A percentile compares a stretch with the other conserved stretches of the same genome.
phyloP scores from a whole-genome alignment of 345 rosid species.

The Eucalyptus marginata region DNA sequence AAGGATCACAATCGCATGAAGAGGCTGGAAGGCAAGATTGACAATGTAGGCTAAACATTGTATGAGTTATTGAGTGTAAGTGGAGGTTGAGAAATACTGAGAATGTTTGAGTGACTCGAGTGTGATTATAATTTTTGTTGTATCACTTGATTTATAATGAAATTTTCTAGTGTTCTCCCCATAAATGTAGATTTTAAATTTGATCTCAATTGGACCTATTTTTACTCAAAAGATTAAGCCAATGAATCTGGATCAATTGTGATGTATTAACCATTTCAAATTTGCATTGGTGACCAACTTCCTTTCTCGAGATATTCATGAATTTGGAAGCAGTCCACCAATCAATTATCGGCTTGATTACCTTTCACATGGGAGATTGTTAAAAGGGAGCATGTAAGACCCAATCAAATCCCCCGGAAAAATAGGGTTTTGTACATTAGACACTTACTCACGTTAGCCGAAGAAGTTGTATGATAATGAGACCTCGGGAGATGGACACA shows the following conservation, averaged over 20 bases:
- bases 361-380: not conserved
- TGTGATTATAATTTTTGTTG: no score
- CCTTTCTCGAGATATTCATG: not conserved
- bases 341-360: not conserved
- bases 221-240: not conserved
- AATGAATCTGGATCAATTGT: no score
- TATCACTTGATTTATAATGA: no score
- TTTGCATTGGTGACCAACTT: not conserved
- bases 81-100: accelerated
- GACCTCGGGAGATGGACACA: not conserved
- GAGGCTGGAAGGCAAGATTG: no score
- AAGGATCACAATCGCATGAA: no score
- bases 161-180: no score
- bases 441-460: not conserved
- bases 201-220: not conserved
- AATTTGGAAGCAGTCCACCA: not conserved
- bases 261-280: not conserved
- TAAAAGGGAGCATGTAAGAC: not conserved
- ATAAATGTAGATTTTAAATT: no score
- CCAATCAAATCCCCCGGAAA: not conserved
- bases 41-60: no score
- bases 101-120: no score
- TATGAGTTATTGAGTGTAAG: no score
- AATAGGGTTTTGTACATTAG: not conserved
- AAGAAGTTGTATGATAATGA: not conserved